Evolutionary conservation across 208 protist genomes (phyloP).

Genomic region (Trypanosoma vivax): DNA sequence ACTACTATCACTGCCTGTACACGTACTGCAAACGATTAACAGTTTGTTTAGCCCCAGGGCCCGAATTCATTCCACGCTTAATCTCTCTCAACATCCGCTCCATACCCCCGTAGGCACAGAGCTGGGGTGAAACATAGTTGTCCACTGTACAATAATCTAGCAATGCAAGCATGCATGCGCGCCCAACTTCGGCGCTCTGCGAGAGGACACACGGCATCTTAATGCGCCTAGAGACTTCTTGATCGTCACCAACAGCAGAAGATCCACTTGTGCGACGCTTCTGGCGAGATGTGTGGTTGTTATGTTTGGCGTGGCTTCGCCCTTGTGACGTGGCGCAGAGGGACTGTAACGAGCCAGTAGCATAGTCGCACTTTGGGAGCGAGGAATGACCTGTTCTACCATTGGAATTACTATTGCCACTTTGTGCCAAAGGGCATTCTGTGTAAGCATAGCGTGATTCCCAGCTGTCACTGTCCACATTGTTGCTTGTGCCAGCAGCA

Average conservation of each 20-base stretch:
- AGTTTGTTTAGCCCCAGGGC: conserved; percentile 8
- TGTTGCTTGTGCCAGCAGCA: background rate
- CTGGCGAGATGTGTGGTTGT: no score
- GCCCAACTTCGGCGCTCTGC: conserved; percentile 61
- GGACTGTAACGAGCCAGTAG: no score
- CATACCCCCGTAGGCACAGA: conserved; percentile 54
- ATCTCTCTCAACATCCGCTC: conserved; percentile 53
- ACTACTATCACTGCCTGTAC: conserved; percentile 36
- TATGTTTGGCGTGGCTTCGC: no score
- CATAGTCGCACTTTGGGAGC: no score
- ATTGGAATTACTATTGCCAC: background rate
- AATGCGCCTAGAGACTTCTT: conserved; percentile 20
- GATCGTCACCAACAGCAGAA: no score
- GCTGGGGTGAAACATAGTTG: conserved; percentile 24
- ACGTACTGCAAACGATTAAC: conserved; percentile 18
- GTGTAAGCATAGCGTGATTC: conserved; percentile 10
- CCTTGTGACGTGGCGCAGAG: no score
- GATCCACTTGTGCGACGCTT: no score
- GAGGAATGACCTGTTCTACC: no score
- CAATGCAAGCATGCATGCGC: conserved; percentile 59
- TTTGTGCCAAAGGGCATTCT: background rate
- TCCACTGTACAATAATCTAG: conserved; percentile 70
- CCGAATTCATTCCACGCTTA: conserved; percentile 34
- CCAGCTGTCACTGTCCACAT: conserved; percentile 6
- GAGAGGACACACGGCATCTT: conserved; percentile 48